Percentiles rank a stretch among this genome's conserved stretches.
Evolutionary conservation across 1,284 basidiomycete species (phyloP).

Genomic region (Cryptococcus amylolentus): DNA sequence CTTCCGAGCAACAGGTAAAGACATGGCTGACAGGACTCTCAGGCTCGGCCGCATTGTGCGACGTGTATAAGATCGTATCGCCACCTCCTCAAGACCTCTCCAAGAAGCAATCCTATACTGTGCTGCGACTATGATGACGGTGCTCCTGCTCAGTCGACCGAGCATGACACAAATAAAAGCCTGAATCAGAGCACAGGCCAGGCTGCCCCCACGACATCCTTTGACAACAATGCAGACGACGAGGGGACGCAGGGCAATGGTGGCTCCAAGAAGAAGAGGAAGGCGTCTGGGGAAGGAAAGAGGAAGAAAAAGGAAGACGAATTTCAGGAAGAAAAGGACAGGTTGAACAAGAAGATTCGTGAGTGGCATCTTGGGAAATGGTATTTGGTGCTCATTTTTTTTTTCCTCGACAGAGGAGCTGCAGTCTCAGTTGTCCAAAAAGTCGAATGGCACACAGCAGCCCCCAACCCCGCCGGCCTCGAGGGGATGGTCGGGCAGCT

Average conservation of each 20-base stretch:
- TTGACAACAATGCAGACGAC: slow-evolving; percentile 20
- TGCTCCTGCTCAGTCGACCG: slow-evolving; percentile 12
- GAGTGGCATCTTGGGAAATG: slow-evolving; percentile 7
- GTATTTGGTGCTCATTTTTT: neutral
- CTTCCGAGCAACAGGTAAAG: neutral
- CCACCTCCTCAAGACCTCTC: slow-evolving; percentile 39
- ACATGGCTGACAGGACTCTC: neutral
- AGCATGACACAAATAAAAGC: slow-evolving; percentile 7
- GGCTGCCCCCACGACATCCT: slow-evolving; percentile 1
- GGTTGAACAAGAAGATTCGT: slow-evolving; percentile 38
- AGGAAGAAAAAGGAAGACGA: slow-evolving; percentile 26
- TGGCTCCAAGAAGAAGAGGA: slow-evolving; percentile 36
- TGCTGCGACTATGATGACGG: slow-evolving; percentile 46
- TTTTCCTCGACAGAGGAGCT: slow-evolving; percentile 20
- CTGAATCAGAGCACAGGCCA: neutral
- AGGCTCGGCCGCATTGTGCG: slow-evolving; percentile 43
- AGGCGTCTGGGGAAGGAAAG: slow-evolving; percentile 22
- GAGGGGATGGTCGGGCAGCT: neutral
- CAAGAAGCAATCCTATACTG: slow-evolving; percentile 34
- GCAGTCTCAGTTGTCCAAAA: slow-evolving; percentile 22
- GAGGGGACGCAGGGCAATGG: neutral
- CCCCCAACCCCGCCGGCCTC: neutral
- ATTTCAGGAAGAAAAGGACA: slow-evolving; percentile 33
- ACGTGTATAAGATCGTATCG: slow-evolving; percentile 46
- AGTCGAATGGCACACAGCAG: neutral